Base-by-base conservation (phyloP, 345 rosid genomes). In the Eucalyptus tenuipes region DNA sequence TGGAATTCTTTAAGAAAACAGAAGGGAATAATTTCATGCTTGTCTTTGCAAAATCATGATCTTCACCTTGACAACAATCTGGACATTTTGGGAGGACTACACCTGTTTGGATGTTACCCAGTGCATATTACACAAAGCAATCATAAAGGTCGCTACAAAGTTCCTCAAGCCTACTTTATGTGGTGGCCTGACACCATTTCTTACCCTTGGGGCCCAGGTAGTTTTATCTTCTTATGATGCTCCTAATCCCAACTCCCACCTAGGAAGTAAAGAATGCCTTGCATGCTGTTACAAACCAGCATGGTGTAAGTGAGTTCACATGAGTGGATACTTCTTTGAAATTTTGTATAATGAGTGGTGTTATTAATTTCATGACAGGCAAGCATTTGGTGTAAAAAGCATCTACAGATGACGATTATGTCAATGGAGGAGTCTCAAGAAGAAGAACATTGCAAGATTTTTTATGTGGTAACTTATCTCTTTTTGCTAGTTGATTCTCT, bases 21-120 rank as follows among this genome's bases (percentile, higher is more conserved):
- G 40, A 37, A 48, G 52, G 53, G 50, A 25, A 55, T 12, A 10
- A 13, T 64, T 75, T 42, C 13, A 15, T 27, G 5, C 55, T 59
- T 87, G 37, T 16, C 57, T 68, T 25, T 88, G 37, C 68, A 18
- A 55, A 87, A 81, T 87, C 87, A 82, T n/a, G 44, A 31, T 87
- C 84, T 42, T 87, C 61, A 86, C 92, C 97, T 95, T 95, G 90
- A 96, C 95, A 52, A 87, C 37, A 85, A 87, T 88, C 87, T 93
- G 89, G 97, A 88, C 92, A 59, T 90, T 95, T 86, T 97, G 99
- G 99, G 99, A 97, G 88, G 97, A 95, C 90, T 94, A 92, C 87
- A 97, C 99, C 82, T 98, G 99, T 92, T 95, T 96, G 94, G 99
- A 96, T 91, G 91, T 93, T 40, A 94, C 95, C 16, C 99, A 95